Base-by-base conservation (phyloP, 306 rosid genomes). In the Argentina anserina region DNA sequence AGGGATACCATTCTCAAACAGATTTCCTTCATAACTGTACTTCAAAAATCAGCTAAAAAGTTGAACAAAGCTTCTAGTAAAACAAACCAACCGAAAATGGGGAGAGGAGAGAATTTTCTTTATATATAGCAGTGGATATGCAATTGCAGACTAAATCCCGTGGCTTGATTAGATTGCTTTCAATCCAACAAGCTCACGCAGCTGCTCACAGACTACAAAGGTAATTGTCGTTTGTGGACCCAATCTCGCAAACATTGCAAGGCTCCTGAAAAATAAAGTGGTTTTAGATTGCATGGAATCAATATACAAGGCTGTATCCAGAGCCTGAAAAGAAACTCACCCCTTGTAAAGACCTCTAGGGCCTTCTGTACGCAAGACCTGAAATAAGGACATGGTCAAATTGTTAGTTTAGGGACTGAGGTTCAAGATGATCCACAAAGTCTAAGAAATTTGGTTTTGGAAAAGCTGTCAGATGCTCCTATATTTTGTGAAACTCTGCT, bases 221-320 rank as follows among this genome's bases (percentile, higher is more conserved):
- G 97, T 94, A 41, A 91, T 90, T 72, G 93, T 91, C 71, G 97
- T 90, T 84, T 94, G 99, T 11, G 99, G 99, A 65, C 97, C 97
- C 80, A 94, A 78, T 84, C 97, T 86, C 72, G 97, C 93, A 69
- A 89, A 90, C 58, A 87, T 84, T 34, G 97, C 83, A 52, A 94
- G 86, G 63, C 99, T 94, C 89, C 99, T 94, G 90, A 75, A 75
- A 65, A 72, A 55, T 41, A 17, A 6, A 28, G 4, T 3, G 17
- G 15, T 18, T 52, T 36, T 61, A 67, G 60, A 73, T 42, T 21
- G 46, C 49, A 69, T n/a, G 34, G 33, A 64, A 63, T 36, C 25
- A 29, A 31, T 4, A 69, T 28, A 18, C 14, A 60, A 45, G 60
- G 75, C 47, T 46, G 74, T 75, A 70, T 39, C 56, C 12, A 33